A percentile compares a stretch with the other conserved stretches of the same genome.
These are phyloP conservation scores for Gynandropsis gynandra DNA, from an alignment of 345 rosid species.

Conservation along the genomic window DNA sequence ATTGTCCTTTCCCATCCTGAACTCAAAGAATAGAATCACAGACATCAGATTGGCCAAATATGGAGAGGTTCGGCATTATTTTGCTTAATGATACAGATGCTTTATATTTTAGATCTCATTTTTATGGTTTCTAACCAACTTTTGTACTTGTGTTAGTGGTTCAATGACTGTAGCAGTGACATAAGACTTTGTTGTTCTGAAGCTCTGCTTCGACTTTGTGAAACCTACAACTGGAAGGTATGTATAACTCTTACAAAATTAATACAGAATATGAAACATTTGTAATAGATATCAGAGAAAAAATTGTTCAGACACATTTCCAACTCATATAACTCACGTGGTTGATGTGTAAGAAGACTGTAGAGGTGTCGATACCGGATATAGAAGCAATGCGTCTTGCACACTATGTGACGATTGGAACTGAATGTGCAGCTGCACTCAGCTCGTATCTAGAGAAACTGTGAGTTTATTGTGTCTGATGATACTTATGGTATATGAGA, in stretches of 20 bases:
- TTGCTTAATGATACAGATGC: background rate
- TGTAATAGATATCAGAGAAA: too few relatives aligned
- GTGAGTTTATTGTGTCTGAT: slow-evolving; percentile 27
- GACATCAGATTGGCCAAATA: slow-evolving; percentile 49
- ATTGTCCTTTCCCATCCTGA: slow-evolving; percentile 39
- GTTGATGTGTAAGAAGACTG: slow-evolving; percentile 25
- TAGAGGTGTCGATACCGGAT: slow-evolving; percentile 63
- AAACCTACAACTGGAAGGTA: slow-evolving; percentile 58
- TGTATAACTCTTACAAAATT: too few relatives aligned
- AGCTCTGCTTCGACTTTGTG: slow-evolving; percentile 33
- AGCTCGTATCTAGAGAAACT: slow-evolving; percentile 38
- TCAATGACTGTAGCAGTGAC: slow-evolving; percentile 50
- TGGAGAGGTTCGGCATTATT: slow-evolving; percentile 38
- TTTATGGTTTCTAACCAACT: slow-evolving; percentile 18
- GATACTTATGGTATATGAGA: background rate
- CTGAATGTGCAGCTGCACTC: slow-evolving; percentile 50
- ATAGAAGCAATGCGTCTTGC: slow-evolving; percentile 75
- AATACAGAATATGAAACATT: too few relatives aligned
- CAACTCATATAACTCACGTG: background rate
- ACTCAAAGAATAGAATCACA: slow-evolving; percentile 26
- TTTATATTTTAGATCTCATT: background rate
- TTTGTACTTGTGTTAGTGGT: slow-evolving; percentile 53
- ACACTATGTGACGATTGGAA: slow-evolving; percentile 57
- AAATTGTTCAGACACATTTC: too few relatives aligned
- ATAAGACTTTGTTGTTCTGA: slow-evolving; percentile 43